Base-by-base conservation (phyloP, 1,284 basidiomycete species). In the Sanghuangporus sanghuang region DNA sequence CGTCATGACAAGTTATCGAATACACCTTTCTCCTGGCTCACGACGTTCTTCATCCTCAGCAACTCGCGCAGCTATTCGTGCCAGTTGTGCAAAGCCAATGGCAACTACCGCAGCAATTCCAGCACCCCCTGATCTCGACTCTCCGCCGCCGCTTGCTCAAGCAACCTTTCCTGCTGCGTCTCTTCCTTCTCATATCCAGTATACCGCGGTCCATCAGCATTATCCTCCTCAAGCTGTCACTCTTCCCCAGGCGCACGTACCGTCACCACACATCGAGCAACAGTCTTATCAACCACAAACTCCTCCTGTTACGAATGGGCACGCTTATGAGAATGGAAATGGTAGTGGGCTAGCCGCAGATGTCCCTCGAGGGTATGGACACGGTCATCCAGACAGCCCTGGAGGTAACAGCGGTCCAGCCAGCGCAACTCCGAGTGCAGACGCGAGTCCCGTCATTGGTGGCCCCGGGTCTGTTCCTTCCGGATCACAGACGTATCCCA, bases 1-100 rank as follows among this genome's bases (percentile, higher is more conserved):
- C 67, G 44, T 67, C 67, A 71, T 18, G 66, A 76, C 14, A 73
- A 67, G 64, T 49, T 67, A 65, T 39, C 64, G 66, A 12, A 67
- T 67, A 44, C 64, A 65, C 42, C 66, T 65, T 40, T 67, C 66
- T 36, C 66, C 66, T 27, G 66, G 66, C 39, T 66, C 65, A 14
- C 65, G 65, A 16, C 62, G 65, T 18, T 66, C 65, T 14, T 46
- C 36, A 14, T 66, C 65, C 12, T 60, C 62, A 12, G 62, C 65
- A 16, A 64, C 65, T 9, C 65, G 65, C 48, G 65, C 65, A 39
- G 65, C 65, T 18, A 61, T 64, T 36, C 62, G 60, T n/a, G 57
- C 56, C 32, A 56, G 54, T 3, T 58, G 57, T 49, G 35, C 52
- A 46, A 56, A 39, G 2, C 54, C 59, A 32, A 59, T 56, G 27